Evolutionary conservation across 768 basidiomycete species (phyloP), one percentile per base, ranked within the genome.

Genomic region (Pilatotrama ljubarskyi): DNA sequence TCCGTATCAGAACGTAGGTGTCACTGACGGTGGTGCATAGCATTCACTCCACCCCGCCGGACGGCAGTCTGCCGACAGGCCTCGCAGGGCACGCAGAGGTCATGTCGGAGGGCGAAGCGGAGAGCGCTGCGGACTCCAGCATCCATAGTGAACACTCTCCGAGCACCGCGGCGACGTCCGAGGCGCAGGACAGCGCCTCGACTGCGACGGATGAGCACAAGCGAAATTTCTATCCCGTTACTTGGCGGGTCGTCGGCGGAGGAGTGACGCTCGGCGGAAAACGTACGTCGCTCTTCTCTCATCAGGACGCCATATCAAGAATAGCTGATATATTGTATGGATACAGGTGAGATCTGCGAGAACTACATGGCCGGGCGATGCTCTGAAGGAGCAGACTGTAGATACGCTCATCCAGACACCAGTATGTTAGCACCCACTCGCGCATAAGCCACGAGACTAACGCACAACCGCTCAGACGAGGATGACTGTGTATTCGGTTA

Each of bases 171-270:
- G 54, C 48, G 14, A 55, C 59, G 11, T 54, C 51, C 18, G 46
- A 59, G 20, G 43, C 38, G 2, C 37, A 48, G 3, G 15, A 51
- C 17, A 43, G 25, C 15, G 29, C 32, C 20, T 41, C 48, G 35
- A 25, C 36, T 9, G 13, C 20, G 18, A 66, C 52, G 10, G 69
- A 72, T 35, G 78, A 79, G 42, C 76, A 77, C 32, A 74, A 69
- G 61, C 72, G 67, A 41, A 66, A 84, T 58, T 87, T 76, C 69
- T 86, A 83, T 64, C 87, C 88, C 25, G 78, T 91, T 46, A 78
- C 81, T 4, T 91, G 89, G 89, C 80, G 89, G 42, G 88, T 91
- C 13, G 87, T 91, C 51, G 87, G 89, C 0, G 89, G 89, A 14
- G 89, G 89, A 3, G 89, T 90, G n/a, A 78, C 82, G 72, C 79